Base-by-base conservation (phyloP, 345 rosid species). In the Diplotaxis tenuifolia region DNA sequence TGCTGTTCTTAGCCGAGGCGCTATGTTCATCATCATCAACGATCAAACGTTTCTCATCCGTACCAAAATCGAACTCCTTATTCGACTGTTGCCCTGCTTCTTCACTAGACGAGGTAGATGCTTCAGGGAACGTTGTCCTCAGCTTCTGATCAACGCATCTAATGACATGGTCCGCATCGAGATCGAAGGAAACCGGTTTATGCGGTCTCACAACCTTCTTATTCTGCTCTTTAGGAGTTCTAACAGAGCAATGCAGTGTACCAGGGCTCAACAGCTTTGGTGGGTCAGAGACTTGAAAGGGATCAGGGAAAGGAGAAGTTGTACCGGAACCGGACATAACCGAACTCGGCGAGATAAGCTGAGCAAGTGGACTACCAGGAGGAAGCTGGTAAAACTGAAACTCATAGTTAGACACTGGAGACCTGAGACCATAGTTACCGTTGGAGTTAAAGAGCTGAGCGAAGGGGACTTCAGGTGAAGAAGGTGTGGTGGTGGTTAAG, bases 401-500 rank as follows among this genome's bases (percentile, higher is more conserved):
- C 71, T 91, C 99, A 78, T 88, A 84, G 67, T 79, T 79, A 34
- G 85, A 79, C 19, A 83, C 25, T 9, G 86, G 86, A 75, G 83
- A 85, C 71, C 84, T 80, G 73, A 45, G 83, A 57, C 74, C 81
- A 53, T 58, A 58, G 70, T 81, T 87, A 14, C 73, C 67, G 42
- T 77, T 76, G 69, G 80, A 76, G 57, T 86, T 87, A 72, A 91
- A 81, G 29, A 91, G 73, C 78, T 79, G 98, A 42, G 99, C 98
- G 81, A 95, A 95, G 34, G 99, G 99, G 16, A 95, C 96, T 84
- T 92, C 98, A 0, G 98, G 99, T 0, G 99, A 95, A 67, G 99
- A 92, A 31, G 99, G 99, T 9, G 90, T 91, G 16, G 80, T 77
- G 1, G 62, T 68, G 57, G 93, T 87, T 79, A 88, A 75, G 80